Percentiles rank a stretch among this genome's conserved stretches.
These are phyloP conservation scores for Podaxis rugospora DNA, from an alignment of 768 basidiomycete species.

Conservation along the genomic window DNA sequence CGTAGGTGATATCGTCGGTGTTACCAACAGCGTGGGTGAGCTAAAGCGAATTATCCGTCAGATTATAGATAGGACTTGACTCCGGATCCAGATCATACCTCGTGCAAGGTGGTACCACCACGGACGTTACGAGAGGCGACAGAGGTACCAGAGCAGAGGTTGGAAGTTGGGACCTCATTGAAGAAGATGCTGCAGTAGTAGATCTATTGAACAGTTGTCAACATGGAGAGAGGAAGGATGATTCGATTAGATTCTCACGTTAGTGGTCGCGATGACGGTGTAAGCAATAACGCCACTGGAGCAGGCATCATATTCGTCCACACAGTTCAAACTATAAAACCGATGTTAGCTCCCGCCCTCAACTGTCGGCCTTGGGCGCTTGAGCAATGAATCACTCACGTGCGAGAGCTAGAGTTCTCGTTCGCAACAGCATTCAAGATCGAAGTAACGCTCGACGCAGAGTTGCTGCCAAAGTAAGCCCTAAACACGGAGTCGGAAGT, in stretches of 20 bases:
- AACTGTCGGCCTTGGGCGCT: neutral
- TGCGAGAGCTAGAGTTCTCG: slow-evolving; percentile 35
- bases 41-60: slow-evolving; percentile 15
- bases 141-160: slow-evolving; percentile 38
- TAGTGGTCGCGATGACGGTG: slow-evolving; percentile 40
- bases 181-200: slow-evolving; percentile 46
- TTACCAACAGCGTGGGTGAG: slow-evolving; percentile 37
- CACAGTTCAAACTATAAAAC: slow-evolving; percentile 33
- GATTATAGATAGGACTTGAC: neutral
- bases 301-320: slow-evolving; percentile 34
- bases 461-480: slow-evolving; percentile 34
- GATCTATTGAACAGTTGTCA: slow-evolving; percentile 24
- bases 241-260: slow-evolving; percentile 23
- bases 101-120: slow-evolving; percentile 44
- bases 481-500: slow-evolving; percentile 32
- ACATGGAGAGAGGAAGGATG: neutral
- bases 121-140: slow-evolving; percentile 42
- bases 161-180: slow-evolving; percentile 33
- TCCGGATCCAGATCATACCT: slow-evolving; percentile 20
- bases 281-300: slow-evolving; percentile 39
- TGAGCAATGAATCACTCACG: slow-evolving; percentile 20
- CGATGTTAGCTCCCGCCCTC: neutral
- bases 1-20: slow-evolving; percentile 38
- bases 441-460: slow-evolving; percentile 30
- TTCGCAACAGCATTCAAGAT: slow-evolving; percentile 34